phyloP scores from a whole-genome alignment of 257 asterid genomes.

The Solanum chiquidenum region DNA sequence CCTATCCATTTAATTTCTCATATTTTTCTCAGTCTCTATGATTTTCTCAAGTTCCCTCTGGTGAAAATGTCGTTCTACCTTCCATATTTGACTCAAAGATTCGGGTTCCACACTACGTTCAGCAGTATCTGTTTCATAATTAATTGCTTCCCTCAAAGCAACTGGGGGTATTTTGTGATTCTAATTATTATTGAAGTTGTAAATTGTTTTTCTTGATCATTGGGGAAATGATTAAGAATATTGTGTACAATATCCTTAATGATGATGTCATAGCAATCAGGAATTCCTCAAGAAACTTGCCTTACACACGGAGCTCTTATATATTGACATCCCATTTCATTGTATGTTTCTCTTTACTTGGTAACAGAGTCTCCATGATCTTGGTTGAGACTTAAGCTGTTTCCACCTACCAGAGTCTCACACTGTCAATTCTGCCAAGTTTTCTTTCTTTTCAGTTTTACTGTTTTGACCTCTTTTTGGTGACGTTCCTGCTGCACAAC shows the following conservation, averaged over 20 bases:
- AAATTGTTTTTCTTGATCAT: background rate
- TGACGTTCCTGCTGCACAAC: background rate
- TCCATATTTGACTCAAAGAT: background rate
- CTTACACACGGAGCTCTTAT: background rate
- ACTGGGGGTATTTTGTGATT: background rate
- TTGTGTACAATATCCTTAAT: background rate
- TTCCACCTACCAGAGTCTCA: background rate
- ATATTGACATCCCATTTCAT: background rate
- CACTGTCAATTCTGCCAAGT: background rate
- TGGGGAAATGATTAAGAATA: background rate
- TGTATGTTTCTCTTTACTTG: background rate
- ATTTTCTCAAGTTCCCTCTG: background rate
- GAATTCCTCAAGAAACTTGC: background rate
- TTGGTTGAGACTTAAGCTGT: background rate
- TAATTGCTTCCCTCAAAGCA: background rate
- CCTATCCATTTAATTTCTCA: background rate
- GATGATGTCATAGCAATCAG: background rate
- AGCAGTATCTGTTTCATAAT: background rate
- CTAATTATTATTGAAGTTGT: background rate
- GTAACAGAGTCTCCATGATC: background rate
- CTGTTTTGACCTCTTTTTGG: background rate
- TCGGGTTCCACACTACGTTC: background rate
- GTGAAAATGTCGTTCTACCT: background rate
- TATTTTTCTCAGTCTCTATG: background rate
- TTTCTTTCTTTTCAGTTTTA: background rate